Evolutionary conservation across 192 early-diverging fungal genomes (phyloP), one percentile per base, ranked within the genome.

Genomic region (Coemansia sp.): DNA sequence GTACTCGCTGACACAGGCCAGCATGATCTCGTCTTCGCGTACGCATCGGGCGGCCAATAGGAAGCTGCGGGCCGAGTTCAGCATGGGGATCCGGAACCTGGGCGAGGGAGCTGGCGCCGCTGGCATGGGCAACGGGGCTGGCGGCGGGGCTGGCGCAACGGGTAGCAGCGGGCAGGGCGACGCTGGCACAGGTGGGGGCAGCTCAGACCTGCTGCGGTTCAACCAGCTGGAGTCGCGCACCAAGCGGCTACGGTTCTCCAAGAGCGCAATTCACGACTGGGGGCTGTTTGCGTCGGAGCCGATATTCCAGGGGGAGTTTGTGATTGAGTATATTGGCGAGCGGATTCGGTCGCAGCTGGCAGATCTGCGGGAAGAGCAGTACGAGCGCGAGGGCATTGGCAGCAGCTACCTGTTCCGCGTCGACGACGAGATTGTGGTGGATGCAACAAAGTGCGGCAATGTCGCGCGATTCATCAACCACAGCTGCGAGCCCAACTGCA

Each of bases 271-370:
- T 64, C 97, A 99, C 74, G 93, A 97, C 76, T 96, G 92, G 94
- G 97, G 97, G 1, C 73, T 98, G 57, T 99, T 96, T 87, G 93
- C 97, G 6, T 80, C 87, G 52, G 94, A 96, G 68, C 83, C 82
- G n/a, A 97, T 99, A 53, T 88, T 90, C 60, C 86, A 86, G 32
- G 83, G 86, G 59, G 96, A 99, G 53, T 90, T 99, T 82, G 93
- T 99, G 36, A 97, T 97, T 41, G 95, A 99, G 80, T 99, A 99
- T 64, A 91, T 97, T 56, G 96, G 96, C 38, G 96, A 99, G 79
- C 82, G 91, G 39, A 91, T 99, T 68, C 85, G 96, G 32, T 86
- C 92, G 62, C 87, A 91, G 63, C 89, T 98, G 55, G 96, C 94
- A 3, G 97, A 99, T 62, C 81, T 88, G 64, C 87, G 96, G 20